A percentile compares a stretch with the other conserved stretches of the same genome.
phyloP scores from a whole-genome alignment of 2,329 filamentous ascomycete species.

The Penicillium janthinellum region DNA sequence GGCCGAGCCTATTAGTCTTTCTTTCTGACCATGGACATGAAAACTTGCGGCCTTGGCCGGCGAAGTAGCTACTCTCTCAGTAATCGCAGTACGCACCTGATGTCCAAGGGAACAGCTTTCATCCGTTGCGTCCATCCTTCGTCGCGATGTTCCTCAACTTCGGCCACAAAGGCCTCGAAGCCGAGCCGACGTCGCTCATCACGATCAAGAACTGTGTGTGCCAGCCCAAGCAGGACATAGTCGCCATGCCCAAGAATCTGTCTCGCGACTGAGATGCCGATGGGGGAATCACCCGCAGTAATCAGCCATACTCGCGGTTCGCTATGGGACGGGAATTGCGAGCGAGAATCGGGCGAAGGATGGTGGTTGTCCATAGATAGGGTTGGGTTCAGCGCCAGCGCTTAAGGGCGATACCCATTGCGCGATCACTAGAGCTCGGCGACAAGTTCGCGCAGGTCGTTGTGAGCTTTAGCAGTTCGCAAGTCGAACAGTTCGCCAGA shows the following conservation, averaged over 20 bases:
- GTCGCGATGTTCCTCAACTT: constrained; percentile 59
- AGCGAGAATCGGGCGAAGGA: constrained; percentile 35
- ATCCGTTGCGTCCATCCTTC: constrained; percentile 82
- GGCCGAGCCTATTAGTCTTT: constrained; percentile 14
- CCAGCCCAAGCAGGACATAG: constrained; percentile 81
- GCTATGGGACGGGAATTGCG: constrained; percentile 62
- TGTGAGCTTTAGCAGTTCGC: neutral
- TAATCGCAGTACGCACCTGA: constrained; percentile 45
- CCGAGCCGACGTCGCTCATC: constrained; percentile 74
- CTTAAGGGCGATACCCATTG: constrained; percentile 33
- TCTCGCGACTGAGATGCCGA: constrained; percentile 79
- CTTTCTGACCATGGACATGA: neutral
- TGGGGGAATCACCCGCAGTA: constrained; percentile 80
- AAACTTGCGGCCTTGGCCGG: too few relatives aligned
- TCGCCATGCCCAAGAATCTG: constrained; percentile 88
- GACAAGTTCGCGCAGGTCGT: constrained; percentile 4
- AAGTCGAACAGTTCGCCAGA: neutral
- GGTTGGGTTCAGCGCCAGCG: constrained; percentile 23
- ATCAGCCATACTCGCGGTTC: constrained; percentile 89
- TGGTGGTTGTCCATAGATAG: constrained; percentile 37
- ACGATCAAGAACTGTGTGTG: constrained; percentile 73
- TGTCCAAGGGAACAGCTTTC: constrained; percentile 61
- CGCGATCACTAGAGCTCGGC: constrained; percentile 16
- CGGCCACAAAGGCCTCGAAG: constrained; percentile 75
- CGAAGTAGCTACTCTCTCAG: too few relatives aligned